Percentiles rank a stretch among this genome's conserved stretches.
Conservation (phyloP, 257 asterid genomes). For the Jacaranda copaia region DNA sequence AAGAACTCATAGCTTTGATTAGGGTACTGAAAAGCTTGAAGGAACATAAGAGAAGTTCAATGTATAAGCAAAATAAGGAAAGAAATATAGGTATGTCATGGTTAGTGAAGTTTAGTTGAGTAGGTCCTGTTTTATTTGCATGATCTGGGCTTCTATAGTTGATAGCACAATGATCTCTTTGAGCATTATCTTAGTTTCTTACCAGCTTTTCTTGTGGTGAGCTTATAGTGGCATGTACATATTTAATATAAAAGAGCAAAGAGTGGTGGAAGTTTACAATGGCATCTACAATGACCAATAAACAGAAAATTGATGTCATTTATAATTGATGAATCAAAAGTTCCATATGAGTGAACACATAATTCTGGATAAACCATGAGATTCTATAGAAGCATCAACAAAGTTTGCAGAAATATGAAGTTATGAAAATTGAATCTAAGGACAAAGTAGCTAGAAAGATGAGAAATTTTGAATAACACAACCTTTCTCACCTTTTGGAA, state of each 20-base stretch:
- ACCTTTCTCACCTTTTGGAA: too few species aligned
- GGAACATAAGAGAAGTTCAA: neutral
- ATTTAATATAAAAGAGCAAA: neutral
- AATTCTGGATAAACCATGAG: too few species aligned
- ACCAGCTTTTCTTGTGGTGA: neutral
- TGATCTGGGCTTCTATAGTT: neutral
- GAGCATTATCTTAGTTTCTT: neutral
- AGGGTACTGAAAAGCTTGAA: conserved; percentile 8
- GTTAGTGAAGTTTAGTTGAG: neutral
- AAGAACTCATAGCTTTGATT: neutral
- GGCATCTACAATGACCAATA: too few species aligned
- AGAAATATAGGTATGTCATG: neutral
- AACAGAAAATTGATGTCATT: too few species aligned
- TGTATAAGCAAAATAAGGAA: neutral
- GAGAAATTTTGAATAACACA: too few species aligned
- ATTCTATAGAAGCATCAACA: too few species aligned
- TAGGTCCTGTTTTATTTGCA: neutral
- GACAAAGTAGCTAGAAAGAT: too few species aligned
- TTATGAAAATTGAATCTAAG: too few species aligned
- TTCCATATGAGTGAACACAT: too few species aligned
- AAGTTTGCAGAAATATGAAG: too few species aligned
- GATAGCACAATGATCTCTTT: neutral
- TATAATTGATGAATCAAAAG: too few species aligned
- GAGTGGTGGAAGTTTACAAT: too few species aligned
- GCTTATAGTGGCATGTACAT: neutral